Base-by-base conservation (phyloP, 2,329 filamentous ascomycete species). In the Ambrosiella cleistominuta region DNA sequence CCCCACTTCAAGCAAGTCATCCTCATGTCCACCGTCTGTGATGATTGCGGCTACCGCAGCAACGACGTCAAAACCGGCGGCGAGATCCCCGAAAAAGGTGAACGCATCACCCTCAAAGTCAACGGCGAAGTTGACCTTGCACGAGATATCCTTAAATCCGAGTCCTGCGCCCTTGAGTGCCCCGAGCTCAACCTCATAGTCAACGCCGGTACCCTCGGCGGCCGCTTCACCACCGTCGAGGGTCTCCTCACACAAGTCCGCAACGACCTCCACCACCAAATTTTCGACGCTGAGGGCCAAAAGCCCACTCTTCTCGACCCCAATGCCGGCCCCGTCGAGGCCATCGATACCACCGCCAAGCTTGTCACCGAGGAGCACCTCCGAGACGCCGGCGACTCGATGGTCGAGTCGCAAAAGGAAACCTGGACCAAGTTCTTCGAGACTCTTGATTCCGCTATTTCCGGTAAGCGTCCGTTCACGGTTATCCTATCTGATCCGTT, bases 31-130 rank as follows among this genome's bases (percentile, higher is more conserved):
- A 97, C 91, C 1, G 83, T 88, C 36, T 98, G 93, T 71, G 84
- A 91, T 36, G 78, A 85, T 69, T 98, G 93, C 68, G 91, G 91
- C 60, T 95, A 97, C 74, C 85, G 88, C 62, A 93, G 86, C 64
- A 97, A 95, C 70, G 93, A 98, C 69, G 88, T 98, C 68, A 97
- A 97, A 77, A 97, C 93, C 0, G 93, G 93, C 63, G 93, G 93
- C 57, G 90, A 85, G 66, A 84, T 98, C 19, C 93, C 93, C 7
- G 84, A 85, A 58, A 82, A 86, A 67, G 93, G 93, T 61, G 85
- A 85, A 69, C 85, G 83, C 64, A 94, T 96, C 64, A 89, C 79
- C 0, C 76, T 98, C 35, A 74, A 77, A 57, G 85, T 97, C 58
- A 75, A 82, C 60, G 81, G 72, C 39, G 68, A 74, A 38, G 77